Evolutionary conservation across 768 basidiomycete species (phyloP), one percentile per base, ranked within the genome.

Genomic region (Mycena maculata): DNA sequence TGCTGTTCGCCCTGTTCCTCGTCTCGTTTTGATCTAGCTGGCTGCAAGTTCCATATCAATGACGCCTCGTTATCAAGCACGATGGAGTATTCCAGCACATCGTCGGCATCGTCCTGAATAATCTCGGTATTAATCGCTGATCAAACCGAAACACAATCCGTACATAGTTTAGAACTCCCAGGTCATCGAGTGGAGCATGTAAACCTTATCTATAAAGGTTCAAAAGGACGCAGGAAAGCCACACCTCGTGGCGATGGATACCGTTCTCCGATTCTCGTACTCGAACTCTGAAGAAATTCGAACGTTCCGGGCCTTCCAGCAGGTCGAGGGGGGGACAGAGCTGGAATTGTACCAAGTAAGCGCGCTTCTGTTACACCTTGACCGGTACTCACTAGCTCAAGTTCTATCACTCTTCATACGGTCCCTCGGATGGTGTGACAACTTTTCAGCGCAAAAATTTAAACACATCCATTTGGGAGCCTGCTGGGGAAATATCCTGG

Each of bases 401-500:
- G 82, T 85, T 85, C 67, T 77, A 78, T 61, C 84, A 85, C 63
- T 83, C 86, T 0, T 72, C 80, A 15, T 85, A 84, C 6, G 84
- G 84, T 33, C 72, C 79, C 36, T 74, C 75, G 39, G 76, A 65
- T 20, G 82, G 84, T 1, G 79, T 78, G 13, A 88, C 87, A 6
- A 82, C 82, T 5, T 86, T 85, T 60, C 80, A 82, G 60, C 82
- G 87, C 55, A 84, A 80, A 68, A 87, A 88, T 70, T 54, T 79
- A 13, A 71, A 70, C 9, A 86, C 84, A 1, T 58, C 74, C 18
- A 70, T 79, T 22, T 87, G 85, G 69, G 87, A 89, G 72, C 80
- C 80, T 20, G 87, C 86, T 3, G 88, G 88, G 4, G 76, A 83
- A 38, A 83, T 89, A 61, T 83, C 86, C 53, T 89, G 87, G 87